phyloP scores from a whole-genome alignment of 1,139 yeast genomes.

The Saccharomyces hybrid region DNA sequence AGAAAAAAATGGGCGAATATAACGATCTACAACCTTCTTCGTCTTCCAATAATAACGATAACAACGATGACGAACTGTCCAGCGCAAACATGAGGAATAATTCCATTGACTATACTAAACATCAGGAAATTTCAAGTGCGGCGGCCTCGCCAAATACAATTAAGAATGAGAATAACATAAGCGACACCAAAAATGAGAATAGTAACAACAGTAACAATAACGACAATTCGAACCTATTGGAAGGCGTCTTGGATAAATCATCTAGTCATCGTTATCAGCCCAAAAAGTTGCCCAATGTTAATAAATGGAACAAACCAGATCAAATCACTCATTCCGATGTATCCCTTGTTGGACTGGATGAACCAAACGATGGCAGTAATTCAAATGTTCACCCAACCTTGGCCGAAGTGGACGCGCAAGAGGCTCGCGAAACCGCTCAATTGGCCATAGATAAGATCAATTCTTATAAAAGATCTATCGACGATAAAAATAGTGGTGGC shows the following conservation, averaged over 20 bases:
- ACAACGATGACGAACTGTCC: slow-evolving; percentile 7
- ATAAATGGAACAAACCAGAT: slow-evolving; percentile 1
- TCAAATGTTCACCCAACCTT: slow-evolving; percentile 1
- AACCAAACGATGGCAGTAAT: slow-evolving; percentile 1
- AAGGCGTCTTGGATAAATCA: background rate
- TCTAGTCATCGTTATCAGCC: background rate
- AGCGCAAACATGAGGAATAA: slow-evolving; percentile 5
- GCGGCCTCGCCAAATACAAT: background rate
- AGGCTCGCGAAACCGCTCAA: background rate
- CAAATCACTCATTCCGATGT: slow-evolving; percentile 1
- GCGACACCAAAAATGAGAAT: background rate
- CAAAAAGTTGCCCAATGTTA: background rate
- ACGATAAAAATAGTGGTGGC: background rate
- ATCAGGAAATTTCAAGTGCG: background rate
- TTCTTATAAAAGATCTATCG: background rate
- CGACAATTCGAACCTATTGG: background rate
- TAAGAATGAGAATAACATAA: background rate
- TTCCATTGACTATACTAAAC: background rate
- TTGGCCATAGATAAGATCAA: background rate
- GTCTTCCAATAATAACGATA: background rate
- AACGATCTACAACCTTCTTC: slow-evolving; percentile 8
- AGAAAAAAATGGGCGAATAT: slow-evolving; percentile 28
- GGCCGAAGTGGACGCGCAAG: slow-evolving; percentile 2
- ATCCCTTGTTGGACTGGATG: background rate
- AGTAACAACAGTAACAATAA: background rate